phyloP scores from a whole-genome alignment of 225 moss, liverwort and hornwort genomes.

The Pseudisothecium myosuroides region DNA sequence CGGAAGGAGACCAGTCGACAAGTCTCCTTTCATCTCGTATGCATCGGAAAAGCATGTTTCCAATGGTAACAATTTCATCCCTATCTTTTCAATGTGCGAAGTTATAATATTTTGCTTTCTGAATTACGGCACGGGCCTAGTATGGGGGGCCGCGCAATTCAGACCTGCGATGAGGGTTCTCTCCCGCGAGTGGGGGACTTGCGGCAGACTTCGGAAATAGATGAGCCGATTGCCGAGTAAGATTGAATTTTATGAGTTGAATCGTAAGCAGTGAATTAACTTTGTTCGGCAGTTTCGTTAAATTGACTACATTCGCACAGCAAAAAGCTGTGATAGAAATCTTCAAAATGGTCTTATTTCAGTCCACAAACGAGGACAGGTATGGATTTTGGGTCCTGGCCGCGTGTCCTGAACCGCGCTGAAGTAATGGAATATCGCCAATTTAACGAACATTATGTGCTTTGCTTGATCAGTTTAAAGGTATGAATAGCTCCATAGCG shows the following conservation, averaged over 20 bases:
- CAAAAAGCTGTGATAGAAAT: neutral
- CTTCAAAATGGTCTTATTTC: neutral
- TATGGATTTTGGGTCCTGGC: neutral
- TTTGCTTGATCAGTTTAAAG: neutral
- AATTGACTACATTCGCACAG: neutral
- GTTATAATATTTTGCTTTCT: neutral
- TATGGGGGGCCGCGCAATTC: too few relatives aligned
- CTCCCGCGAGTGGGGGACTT: too few relatives aligned
- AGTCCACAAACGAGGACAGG: neutral
- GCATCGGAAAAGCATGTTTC: constrained; percentile 5
- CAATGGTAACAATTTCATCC: neutral
- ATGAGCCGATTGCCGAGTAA: neutral
- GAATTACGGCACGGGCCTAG: too few relatives aligned
- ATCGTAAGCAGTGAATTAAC: neutral
- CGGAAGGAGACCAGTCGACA: neutral
- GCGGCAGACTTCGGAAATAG: too few relatives aligned
- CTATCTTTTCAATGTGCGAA: neutral
- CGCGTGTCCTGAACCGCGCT: neutral
- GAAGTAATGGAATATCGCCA: neutral
- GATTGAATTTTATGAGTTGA: neutral
- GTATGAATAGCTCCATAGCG: neutral
- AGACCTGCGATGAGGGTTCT: too few relatives aligned
- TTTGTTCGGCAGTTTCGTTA: too few relatives aligned
- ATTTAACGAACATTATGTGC: neutral
- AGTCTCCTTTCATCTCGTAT: neutral